Conservation (phyloP, 2,329 filamentous ascomycete species). For the Rhexocercosporidium sp. region DNA sequence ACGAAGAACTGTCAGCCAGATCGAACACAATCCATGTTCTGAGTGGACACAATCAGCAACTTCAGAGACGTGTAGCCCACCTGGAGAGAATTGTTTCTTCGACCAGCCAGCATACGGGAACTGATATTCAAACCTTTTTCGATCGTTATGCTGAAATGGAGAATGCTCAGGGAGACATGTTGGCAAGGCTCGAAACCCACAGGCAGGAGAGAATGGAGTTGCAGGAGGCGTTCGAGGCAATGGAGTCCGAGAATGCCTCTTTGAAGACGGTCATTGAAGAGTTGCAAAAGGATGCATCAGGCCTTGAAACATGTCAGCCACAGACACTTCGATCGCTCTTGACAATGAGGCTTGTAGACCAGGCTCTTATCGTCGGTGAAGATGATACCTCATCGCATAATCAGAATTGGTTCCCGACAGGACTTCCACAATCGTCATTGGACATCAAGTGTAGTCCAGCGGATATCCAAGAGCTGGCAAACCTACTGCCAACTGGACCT, state of each 20-base stretch:
- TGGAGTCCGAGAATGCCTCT: constrained; percentile 2
- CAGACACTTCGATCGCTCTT: constrained; percentile 15
- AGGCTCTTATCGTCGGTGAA: not conserved
- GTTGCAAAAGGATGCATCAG: constrained; percentile 14
- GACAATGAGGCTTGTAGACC: constrained; percentile 18
- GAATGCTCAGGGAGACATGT: not conserved
- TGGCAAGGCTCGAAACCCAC: not conserved
- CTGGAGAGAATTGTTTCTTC: constrained; percentile 10
- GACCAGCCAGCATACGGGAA: constrained; percentile 1
- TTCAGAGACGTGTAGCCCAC: constrained; percentile 14
- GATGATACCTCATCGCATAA: not conserved
- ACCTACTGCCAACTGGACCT: not conserved
- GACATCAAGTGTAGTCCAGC: constrained; percentile 6
- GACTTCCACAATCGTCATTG: constrained; percentile 5
- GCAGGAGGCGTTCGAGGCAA: not conserved
- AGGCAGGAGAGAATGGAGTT: not conserved
- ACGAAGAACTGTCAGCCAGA: constrained; percentile 1
- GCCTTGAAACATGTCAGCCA: constrained; percentile 5
- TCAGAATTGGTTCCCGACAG: constrained; percentile 7
- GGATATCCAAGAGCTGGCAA: constrained; percentile 16
- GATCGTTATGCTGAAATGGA: constrained; percentile 12
- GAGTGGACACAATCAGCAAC: constrained; percentile 20
- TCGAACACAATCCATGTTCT: constrained; percentile 13
- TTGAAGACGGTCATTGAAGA: constrained; percentile 11
- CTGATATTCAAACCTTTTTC: constrained; percentile 12